Evolutionary conservation across 2,329 filamentous ascomycete species (phyloP).

Genomic region (Colletotrichum echinochloae): DNA sequence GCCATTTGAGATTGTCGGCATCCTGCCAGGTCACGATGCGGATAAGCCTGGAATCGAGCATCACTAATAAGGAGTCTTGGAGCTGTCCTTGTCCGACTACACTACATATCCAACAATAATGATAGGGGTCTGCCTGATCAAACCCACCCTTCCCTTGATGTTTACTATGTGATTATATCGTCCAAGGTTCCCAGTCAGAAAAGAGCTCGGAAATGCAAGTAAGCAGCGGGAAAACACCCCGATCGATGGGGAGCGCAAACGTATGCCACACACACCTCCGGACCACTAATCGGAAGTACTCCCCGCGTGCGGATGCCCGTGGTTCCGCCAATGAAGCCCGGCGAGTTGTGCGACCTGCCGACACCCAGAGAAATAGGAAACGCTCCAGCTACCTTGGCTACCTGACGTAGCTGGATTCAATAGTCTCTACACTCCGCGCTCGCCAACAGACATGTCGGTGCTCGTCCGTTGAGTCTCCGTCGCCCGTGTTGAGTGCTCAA

Average conservation of each 20-base stretch:
- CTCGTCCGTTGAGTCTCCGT: constrained; percentile 16
- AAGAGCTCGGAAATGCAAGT: no score
- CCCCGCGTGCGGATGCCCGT: constrained; percentile 4
- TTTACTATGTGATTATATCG: background rate
- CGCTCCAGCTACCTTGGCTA: no score
- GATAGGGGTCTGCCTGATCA: background rate
- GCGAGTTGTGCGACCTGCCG: background rate
- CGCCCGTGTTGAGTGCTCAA: background rate
- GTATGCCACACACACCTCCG: constrained; percentile 9
- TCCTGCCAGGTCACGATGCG: background rate
- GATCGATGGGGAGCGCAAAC: background rate
- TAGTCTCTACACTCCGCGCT: no score
- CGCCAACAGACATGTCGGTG: no score
- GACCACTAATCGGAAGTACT: constrained; percentile 14
- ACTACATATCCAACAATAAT: background rate
- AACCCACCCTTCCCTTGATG: no score
- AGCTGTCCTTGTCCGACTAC: no score
- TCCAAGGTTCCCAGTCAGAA: background rate
- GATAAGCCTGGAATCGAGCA: background rate
- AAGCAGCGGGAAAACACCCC: background rate
- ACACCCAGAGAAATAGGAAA: no score
- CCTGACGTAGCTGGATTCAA: background rate
- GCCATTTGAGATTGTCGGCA: constrained; percentile 1
- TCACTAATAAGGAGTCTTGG: background rate
- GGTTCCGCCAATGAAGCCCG: constrained; percentile 24